These are phyloP conservation scores for Aspergillus fumigatiaffinis DNA, from an alignment of 2,329 filamentous ascomycete genomes.

Conservation along the genomic window DNA sequence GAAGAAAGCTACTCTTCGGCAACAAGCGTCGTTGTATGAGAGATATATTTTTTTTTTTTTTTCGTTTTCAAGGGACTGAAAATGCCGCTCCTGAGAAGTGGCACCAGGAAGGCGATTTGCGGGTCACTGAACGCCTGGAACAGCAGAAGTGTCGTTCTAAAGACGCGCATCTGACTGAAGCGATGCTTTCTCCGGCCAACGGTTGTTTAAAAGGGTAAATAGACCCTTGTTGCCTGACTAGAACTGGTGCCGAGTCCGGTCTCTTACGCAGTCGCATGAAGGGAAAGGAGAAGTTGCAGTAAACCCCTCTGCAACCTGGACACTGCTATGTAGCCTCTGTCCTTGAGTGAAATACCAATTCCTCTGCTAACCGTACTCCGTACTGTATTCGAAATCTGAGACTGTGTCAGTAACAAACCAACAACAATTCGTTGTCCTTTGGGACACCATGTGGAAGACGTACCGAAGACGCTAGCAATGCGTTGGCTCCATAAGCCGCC, in stretches of 20 bases:
- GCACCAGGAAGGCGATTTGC: constrained; percentile 17
- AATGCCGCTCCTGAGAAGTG: constrained; percentile 11
- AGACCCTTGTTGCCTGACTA: constrained; percentile 17
- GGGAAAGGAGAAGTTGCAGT: background rate
- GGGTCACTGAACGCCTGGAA: constrained; percentile 18
- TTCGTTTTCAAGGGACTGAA: background rate
- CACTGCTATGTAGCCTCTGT: background rate
- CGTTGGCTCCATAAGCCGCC: constrained; percentile 23
- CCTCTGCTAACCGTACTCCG: background rate
- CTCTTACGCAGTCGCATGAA: background rate
- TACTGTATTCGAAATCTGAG: constrained; percentile 7
- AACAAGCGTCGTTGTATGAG: background rate
- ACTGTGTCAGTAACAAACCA: background rate
- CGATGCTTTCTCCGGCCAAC: constrained; percentile 14
- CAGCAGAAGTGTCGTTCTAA: constrained; percentile 4
- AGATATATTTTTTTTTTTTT: constrained; percentile 4
- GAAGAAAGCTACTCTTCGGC: background rate
- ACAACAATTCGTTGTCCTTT: background rate
- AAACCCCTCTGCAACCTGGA: background rate
- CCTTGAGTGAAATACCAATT: no score
- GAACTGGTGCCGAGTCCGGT: constrained; percentile 6
- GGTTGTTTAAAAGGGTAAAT: constrained; percentile 13
- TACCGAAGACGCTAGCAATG: constrained; percentile 23
- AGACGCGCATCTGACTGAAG: constrained; percentile 1
- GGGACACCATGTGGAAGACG: constrained; percentile 21